Percentiles rank a stretch among this genome's conserved stretches.
Conservation (phyloP, 768 basidiomycete genomes). For the Trametes villosa region DNA sequence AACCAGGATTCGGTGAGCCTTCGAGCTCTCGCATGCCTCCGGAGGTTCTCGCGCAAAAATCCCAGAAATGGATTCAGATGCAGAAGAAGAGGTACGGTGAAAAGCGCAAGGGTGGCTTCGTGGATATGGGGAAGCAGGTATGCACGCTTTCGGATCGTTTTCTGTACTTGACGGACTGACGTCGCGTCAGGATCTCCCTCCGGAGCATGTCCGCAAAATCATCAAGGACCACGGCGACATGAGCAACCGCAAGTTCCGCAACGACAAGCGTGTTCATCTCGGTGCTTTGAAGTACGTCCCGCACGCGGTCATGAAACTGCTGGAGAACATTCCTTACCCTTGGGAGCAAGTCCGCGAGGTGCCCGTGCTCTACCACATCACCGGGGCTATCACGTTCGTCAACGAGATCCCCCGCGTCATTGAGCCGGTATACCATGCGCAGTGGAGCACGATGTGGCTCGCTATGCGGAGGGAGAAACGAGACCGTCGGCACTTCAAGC, state of each 20-base stretch:
- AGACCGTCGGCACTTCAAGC: slow-evolving; percentile 98
- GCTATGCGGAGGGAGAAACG: slow-evolving; percentile 99
- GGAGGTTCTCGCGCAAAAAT: slow-evolving; percentile 86
- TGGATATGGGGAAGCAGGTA: slow-evolving; percentile 94
- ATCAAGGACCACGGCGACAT: slow-evolving; percentile 99
- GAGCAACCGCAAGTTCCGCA: slow-evolving; percentile 98
- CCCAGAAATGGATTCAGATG: slow-evolving; percentile 95
- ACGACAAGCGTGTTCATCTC: slow-evolving; percentile 98
- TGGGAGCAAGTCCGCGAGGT: slow-evolving; percentile 99
- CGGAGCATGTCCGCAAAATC: slow-evolving; percentile 98
- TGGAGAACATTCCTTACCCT: slow-evolving; percentile 97
- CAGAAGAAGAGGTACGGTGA: slow-evolving; percentile 92
- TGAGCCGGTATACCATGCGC: slow-evolving; percentile 97
- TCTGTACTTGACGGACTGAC: no score
- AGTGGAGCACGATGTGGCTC: slow-evolving; percentile 99
- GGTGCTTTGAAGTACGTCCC: slow-evolving; percentile 98
- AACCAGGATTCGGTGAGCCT: slow-evolving; percentile 39
- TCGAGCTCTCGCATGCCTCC: slow-evolving; percentile 52
- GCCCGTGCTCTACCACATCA: slow-evolving; percentile 97
- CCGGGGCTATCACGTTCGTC: slow-evolving; percentile 99
- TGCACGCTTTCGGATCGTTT: no score
- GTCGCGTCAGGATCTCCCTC: slow-evolving; percentile 78
- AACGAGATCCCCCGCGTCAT: slow-evolving; percentile 97
- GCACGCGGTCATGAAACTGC: slow-evolving; percentile 97
- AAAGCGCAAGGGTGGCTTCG: slow-evolving; percentile 86